Percentiles rank a stretch among this genome's conserved stretches.
Evolutionary conservation across 2,329 filamentous ascomycete species (phyloP).

Genomic region (Trematosphaeria pertusa): DNA sequence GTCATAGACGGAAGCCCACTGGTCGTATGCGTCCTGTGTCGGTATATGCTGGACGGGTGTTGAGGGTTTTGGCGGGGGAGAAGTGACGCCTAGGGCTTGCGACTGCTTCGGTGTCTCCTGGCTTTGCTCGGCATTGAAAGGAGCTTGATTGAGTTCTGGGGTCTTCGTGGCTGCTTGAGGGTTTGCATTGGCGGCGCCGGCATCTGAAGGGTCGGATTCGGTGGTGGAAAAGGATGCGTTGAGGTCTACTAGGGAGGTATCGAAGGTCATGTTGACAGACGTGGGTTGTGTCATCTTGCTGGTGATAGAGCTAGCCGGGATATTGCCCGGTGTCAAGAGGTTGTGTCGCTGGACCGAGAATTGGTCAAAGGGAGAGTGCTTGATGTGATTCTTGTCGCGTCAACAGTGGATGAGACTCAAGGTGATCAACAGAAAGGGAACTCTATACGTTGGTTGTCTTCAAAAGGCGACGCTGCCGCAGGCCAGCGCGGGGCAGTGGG

Average conservation of each 20-base stretch:
- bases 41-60: constrained; percentile 41
- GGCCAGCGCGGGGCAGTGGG: constrained; percentile 6
- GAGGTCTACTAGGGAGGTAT: constrained; percentile 47
- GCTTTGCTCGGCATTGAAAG: constrained; percentile 8
- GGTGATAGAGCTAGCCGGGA: too few species aligned
- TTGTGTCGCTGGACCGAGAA: too few species aligned
- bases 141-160: constrained; percentile 5
- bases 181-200: constrained; percentile 8
- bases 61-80: constrained; percentile 19
- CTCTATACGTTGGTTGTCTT: too few species aligned
- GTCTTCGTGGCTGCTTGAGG: constrained; percentile 11
- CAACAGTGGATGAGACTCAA: neutral
- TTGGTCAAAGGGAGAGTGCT: too few species aligned
- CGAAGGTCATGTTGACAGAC: constrained; percentile 46
- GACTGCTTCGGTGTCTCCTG: constrained; percentile 26
- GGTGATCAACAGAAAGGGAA: neutral
- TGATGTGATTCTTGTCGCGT: too few species aligned
- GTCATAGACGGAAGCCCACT: constrained; percentile 66
- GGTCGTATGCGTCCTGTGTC: constrained; percentile 57
- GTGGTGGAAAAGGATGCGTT: constrained; percentile 46
- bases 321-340: too few species aligned
- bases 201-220: constrained; percentile 39
- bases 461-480: neutral
- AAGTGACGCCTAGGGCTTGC: constrained; percentile 8
- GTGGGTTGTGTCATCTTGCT: constrained; percentile 45